These are phyloP conservation scores for Acacia confusa DNA, from an alignment of 306 rosid genomes.

Conservation along the genomic window DNA sequence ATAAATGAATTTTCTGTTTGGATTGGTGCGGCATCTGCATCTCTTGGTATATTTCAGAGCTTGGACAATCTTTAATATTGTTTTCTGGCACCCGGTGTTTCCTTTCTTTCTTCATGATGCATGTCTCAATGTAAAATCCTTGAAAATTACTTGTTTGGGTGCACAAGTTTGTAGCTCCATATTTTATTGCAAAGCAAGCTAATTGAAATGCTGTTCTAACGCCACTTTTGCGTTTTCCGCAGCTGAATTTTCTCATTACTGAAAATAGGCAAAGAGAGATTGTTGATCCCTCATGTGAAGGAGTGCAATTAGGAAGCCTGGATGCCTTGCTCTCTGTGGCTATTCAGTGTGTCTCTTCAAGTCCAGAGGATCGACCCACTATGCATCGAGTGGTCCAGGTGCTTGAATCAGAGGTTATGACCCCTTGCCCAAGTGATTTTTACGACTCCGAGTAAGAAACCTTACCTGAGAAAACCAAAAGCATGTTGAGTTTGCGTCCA, in stretches of 20 bases:
- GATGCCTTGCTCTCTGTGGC: constrained; percentile 87
- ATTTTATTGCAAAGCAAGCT: constrained; percentile 4
- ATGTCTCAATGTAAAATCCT: background rate
- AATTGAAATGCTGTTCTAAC: constrained; percentile 35
- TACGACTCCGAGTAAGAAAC: constrained; percentile 71
- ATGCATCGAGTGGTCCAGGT: constrained; percentile 97
- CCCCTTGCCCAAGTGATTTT: constrained; percentile 97
- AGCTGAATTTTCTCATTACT: constrained; percentile 86
- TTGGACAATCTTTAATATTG: background rate
- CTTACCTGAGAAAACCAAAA: constrained; percentile 21
- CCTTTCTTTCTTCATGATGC: background rate
- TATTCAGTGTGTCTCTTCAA: constrained; percentile 84
- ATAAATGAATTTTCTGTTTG: background rate
- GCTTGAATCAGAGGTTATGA: constrained; percentile 92
- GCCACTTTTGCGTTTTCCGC: constrained; percentile 32
- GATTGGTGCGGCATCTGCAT: background rate
- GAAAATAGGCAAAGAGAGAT: constrained; percentile 86
- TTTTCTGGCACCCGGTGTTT: background rate
- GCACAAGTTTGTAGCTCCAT: constrained; percentile 9
- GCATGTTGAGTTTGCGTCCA: constrained; percentile 31
- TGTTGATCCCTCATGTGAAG: constrained; percentile 77
- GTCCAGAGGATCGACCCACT: constrained; percentile 90
- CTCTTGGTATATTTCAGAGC: background rate
- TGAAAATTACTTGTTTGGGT: constrained; percentile 26
- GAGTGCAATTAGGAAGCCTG: constrained; percentile 84